Evolutionary conservation across 176 grass and related monocot genomes (phyloP), one percentile per base, ranked within the genome.

Genomic region (Poa annua): DNA sequence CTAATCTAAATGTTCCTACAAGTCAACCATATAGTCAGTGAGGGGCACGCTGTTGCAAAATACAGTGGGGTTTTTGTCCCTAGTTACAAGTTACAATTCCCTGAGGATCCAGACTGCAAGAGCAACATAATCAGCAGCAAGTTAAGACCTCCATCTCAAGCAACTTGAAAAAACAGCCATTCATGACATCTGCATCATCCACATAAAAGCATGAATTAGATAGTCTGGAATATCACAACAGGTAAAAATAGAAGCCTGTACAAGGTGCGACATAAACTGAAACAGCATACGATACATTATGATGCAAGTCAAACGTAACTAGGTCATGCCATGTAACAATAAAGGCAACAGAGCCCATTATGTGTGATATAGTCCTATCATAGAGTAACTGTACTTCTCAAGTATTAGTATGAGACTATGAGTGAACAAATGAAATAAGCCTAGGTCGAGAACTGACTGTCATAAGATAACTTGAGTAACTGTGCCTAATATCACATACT

Each of bases 111-210:
- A 56, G 34, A 16, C 80, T 35, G 75, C 66, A 52, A 64, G 24
- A 56, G 51, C 44, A 64, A 29, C 56, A 52, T 74, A 80, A 66
- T 44, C 72, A 57, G n/a, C 68, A 24, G 34, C 68, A 45, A 17
- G 21, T 20, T 7, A 62, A 54, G 0, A 15, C 63, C 4, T 20
- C 81, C 53, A 71, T 77, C 66, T 38, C 14, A 74, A 78, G 59
- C 57, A 70, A 22, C 63, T 59, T 79, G 15, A 55, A 74, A 69
- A 29, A 21, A 59, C 34, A 34, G 56, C 64, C 66, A 41, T 77
- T 64, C 63, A 48, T 49, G 22, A 8, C 36, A 73, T 45, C 88
- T 89, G 88, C 79, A 82, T 62, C 54, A 74, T 71, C 34, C 56
- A 86, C 29, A 48, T 8, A 56, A 77, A 80, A n/a, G 11, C 62